Base-by-base conservation (phyloP, 1,139 yeast genomes). In the Kurtzmaniella quercitrusa region DNA sequence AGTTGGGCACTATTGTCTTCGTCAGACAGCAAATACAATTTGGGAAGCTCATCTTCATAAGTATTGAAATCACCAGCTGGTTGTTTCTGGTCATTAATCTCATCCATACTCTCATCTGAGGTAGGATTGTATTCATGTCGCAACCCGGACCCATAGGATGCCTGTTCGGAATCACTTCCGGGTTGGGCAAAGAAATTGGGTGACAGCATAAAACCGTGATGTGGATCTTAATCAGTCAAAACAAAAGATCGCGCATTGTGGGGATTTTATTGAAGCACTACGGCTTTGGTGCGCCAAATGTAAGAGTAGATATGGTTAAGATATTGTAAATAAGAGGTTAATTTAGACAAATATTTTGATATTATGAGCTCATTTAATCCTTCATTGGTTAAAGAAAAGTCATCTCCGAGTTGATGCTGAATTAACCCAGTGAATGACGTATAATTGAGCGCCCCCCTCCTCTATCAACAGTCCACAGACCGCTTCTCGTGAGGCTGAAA, bases 21-120 rank as follows among this genome's bases (percentile, higher is more conserved):
- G 33, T 50, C 53, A 14, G 52, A 47, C 17, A 49, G 43, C 18
- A 48, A 33, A 20, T 42, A 39, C 33, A 46, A 38, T 15, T 41
- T 41, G 16, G 18, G 38, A 21, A 17, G 33, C 5, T 36, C 28
- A 19, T 16, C 28, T 15, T 37, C 39, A n/a, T 38, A 38, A 34
- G 34, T 39, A 42, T 12, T 38, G 36, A 15, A 17, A 11, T 15
- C 33, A 40, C 20, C 16, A 38, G 37, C 17, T 19, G 17, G 19
- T 39, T 38, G n/a, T 33, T 23, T 17, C 33, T 22, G 22, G 39
- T 23, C 40, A 14, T 39, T 38, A 18, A 44, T 41, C 22, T 44
- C 52, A 32, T 47, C 46, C 14, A 45, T 50, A 16, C 44, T 39
- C 19, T 38, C 46, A 33, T 42, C 38, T 21, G 30, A 26, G 30